Conservation (phyloP, 2,329 filamentous ascomycete genomes). For the Penicillium sp. region DNA sequence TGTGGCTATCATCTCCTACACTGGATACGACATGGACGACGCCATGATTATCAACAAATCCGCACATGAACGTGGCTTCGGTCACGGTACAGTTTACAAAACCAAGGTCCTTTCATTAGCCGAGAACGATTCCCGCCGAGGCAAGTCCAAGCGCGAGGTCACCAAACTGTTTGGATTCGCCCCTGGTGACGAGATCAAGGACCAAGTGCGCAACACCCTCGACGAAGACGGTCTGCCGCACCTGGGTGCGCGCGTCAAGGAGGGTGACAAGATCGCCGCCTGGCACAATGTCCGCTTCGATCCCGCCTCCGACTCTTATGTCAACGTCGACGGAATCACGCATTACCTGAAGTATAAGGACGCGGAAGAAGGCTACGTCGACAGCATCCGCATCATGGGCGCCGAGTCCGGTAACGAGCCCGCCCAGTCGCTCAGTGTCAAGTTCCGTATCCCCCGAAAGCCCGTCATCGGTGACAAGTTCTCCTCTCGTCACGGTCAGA, state of each 20-base stretch:
- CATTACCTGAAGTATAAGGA: constrained; percentile 96
- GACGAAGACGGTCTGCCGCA: constrained; percentile 85
- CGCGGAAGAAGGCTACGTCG: constrained; percentile 77
- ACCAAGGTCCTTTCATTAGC: constrained; percentile 86
- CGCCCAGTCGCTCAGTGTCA: constrained; percentile 83
- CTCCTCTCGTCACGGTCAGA: constrained; percentile 96
- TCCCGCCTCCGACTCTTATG: constrained; percentile 63
- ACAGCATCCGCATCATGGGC: constrained; percentile 88
- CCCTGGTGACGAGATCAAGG: constrained; percentile 67
- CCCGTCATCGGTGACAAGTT: constrained; percentile 98
- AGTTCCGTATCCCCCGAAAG: constrained; percentile 83
- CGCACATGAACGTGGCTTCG: constrained; percentile 90
- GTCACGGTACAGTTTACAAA: constrained; percentile 95
- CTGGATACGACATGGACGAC: constrained; percentile 99
- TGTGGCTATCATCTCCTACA: constrained; percentile 97
- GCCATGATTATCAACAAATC: constrained; percentile 99
- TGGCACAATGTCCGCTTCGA: constrained; percentile 85
- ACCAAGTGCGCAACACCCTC: constrained; percentile 65
- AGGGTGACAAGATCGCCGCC: constrained; percentile 81
- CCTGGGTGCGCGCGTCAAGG: constrained; percentile 70
- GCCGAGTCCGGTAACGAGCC: constrained; percentile 78
- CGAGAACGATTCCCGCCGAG: constrained; percentile 66
- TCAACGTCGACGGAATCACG: constrained; percentile 81
- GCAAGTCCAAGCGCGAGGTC: constrained; percentile 63
- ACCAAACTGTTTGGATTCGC: constrained; percentile 89